Evolutionary conservation across 208 protist species (phyloP).

Genomic region (Leishmania aethiopica): DNA sequence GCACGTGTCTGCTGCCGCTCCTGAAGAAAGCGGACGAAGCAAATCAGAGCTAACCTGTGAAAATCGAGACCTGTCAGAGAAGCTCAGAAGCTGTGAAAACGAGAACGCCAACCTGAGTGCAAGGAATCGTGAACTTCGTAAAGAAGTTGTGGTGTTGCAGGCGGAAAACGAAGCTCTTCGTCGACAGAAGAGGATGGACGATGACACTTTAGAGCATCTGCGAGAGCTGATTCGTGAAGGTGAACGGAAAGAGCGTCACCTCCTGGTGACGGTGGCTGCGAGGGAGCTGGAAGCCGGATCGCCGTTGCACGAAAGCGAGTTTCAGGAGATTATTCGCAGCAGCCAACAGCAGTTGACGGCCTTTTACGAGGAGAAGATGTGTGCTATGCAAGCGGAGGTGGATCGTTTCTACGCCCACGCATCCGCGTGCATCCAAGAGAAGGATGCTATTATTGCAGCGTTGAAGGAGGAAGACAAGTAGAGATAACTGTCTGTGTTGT

Average conservation of each 20-base stretch:
- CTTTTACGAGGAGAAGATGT: conserved; percentile 27
- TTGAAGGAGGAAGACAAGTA: conserved; percentile 10
- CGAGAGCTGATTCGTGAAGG: conserved; percentile 3
- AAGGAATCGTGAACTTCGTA: conserved; percentile 1
- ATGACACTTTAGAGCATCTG: conserved; percentile 11
- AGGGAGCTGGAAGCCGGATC: conserved; percentile 1
- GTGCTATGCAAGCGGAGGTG: conserved; percentile 26
- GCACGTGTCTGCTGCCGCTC: too few relatives aligned
- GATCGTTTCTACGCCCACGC: conserved; percentile 17
- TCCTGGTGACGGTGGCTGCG: conserved; percentile 2
- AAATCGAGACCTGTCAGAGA: neutral
- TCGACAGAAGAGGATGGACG: conserved; percentile 11
- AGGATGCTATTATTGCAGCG: conserved; percentile 22
- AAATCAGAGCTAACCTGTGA: neutral
- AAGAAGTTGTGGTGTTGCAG: conserved; percentile 15
- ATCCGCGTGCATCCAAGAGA: conserved; percentile 19
- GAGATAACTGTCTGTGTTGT: neutral
- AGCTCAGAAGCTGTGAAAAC: neutral
- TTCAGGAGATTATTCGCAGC: conserved; percentile 19
- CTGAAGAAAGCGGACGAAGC: neutral
- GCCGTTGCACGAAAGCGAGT: conserved; percentile 16
- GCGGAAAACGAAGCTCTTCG: conserved; percentile 27
- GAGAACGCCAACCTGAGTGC: neutral
- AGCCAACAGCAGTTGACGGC: conserved; percentile 13
- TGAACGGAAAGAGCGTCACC: conserved; percentile 4